phyloP scores from a whole-genome alignment of 805 yeast genomes.

The Pichia sporocuriosa region DNA sequence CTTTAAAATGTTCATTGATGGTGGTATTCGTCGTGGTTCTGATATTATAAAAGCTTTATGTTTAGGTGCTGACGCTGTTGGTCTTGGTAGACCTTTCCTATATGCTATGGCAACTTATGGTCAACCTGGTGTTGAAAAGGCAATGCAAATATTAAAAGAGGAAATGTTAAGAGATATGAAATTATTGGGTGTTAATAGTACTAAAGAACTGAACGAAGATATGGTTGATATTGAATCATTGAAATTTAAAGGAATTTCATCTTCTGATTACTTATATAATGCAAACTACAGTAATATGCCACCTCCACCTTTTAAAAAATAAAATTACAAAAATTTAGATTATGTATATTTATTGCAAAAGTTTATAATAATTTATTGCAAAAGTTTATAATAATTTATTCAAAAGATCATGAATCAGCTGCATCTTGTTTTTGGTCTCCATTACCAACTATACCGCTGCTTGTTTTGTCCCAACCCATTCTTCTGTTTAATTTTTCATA shows the following conservation, averaged over 20 bases:
- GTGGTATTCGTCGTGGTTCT: constrained; percentile 72
- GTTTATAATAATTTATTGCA: background rate
- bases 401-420: constrained; percentile 1
- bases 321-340: background rate
- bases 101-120: constrained; percentile 79
- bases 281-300: constrained; percentile 32
- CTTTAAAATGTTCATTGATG: constrained; percentile 64
- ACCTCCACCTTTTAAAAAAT: constrained; percentile 16
- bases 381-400: background rate
- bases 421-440: constrained; percentile 6
- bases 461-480: constrained; percentile 59
- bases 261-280: constrained; percentile 53
- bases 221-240: constrained; percentile 30
- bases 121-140: constrained; percentile 50
- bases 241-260: constrained; percentile 52
- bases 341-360: background rate
- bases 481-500: constrained; percentile 69
- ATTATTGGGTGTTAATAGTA: constrained; percentile 47
- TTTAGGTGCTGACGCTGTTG: constrained; percentile 61
- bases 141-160: constrained; percentile 40
- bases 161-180: constrained; percentile 58
- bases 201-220: constrained; percentile 38
- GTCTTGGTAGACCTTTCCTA: constrained; percentile 70
- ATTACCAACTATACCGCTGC: no score
- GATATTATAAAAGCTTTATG: constrained; percentile 73